phyloP scores from a whole-genome alignment of 495 filamentous ascomycete species.

The Monascus purpureus region DNA sequence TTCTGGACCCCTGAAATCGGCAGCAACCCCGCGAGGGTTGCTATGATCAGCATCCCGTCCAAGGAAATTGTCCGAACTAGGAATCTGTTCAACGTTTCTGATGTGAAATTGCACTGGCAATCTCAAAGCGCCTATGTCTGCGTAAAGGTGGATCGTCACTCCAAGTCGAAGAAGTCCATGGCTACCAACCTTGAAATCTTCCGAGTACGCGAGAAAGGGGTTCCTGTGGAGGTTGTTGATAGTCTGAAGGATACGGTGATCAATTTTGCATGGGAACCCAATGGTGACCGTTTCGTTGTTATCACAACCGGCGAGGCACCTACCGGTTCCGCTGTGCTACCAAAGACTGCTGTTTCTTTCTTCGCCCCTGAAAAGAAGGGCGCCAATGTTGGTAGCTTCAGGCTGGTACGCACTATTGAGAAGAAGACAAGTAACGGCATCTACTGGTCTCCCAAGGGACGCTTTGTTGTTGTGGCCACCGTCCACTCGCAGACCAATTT shows the following conservation, averaged over 20 bases:
- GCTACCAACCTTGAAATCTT: constrained; percentile 98
- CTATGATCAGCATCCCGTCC: constrained; percentile 86
- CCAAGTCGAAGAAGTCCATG: constrained; percentile 95
- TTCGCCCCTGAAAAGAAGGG: constrained; percentile 94
- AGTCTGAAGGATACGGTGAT: constrained; percentile 94
- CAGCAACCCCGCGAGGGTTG: constrained; percentile 95
- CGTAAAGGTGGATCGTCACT: constrained; percentile 97
- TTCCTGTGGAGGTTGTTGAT: constrained; percentile 95
- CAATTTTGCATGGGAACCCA: constrained; percentile 98
- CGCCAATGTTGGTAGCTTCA: constrained; percentile 73
- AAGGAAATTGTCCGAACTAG: constrained; percentile 86
- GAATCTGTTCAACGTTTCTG: constrained; percentile 93
- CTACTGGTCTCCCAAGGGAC: constrained; percentile 96
- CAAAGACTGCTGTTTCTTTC: constrained; percentile 90
- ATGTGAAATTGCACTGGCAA: constrained; percentile 93
- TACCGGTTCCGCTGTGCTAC: constrained; percentile 65
- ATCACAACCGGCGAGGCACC: constrained; percentile 86
- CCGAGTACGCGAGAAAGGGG: constrained; percentile 88
- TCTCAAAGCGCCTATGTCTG: constrained; percentile 85
- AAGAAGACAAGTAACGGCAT: constrained; percentile 99
- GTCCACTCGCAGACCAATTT: constrained; percentile 84
- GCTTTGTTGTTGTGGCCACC: constrained; percentile 86
- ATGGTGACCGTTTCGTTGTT: constrained; percentile 89
- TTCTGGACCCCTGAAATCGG: constrained; percentile 99
- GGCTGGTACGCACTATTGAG: constrained; percentile 80